phyloP scores from a whole-genome alignment of 139 green algal species.

The Tetradesmus obliquus region DNA sequence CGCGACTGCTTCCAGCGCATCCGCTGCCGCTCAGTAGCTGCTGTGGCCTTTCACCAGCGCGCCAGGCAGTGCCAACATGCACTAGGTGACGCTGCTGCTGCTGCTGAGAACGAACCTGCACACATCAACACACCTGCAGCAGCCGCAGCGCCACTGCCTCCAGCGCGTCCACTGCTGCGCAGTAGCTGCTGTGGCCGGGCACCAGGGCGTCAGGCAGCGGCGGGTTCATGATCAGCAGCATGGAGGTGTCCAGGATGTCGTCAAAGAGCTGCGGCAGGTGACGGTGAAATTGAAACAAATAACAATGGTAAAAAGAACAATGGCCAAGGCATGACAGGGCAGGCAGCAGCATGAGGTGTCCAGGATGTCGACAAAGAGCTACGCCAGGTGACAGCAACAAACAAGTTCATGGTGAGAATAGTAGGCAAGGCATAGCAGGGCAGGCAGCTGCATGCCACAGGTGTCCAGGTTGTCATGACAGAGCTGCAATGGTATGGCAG shows the following conservation, averaged over 20 bases:
- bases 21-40: too few species aligned
- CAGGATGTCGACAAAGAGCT: constrained; percentile 7
- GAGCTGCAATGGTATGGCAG: too few species aligned
- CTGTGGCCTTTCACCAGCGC: too few species aligned
- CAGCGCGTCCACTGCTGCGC: not conserved
- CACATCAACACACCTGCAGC: not conserved
- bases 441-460: constrained; percentile 9
- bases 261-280: not conserved
- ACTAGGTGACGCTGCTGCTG: too few species aligned
- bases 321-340: too few species aligned
- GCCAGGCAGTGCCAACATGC: too few species aligned
- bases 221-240: constrained; percentile 20
- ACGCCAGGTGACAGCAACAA: not conserved
- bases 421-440: too few species aligned
- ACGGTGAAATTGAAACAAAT: not conserved
- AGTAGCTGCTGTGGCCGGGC: not conserved
- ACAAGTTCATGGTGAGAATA: not conserved
- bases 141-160: not conserved
- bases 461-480: not conserved
- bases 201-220: constrained; percentile 11
- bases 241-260: not conserved
- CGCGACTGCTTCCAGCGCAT: too few species aligned
- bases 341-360: constrained; percentile 19
- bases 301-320: not conserved
- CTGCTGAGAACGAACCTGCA: not conserved